Base-by-base conservation (phyloP, 805 yeast species). In the Candida krabiensis region DNA sequence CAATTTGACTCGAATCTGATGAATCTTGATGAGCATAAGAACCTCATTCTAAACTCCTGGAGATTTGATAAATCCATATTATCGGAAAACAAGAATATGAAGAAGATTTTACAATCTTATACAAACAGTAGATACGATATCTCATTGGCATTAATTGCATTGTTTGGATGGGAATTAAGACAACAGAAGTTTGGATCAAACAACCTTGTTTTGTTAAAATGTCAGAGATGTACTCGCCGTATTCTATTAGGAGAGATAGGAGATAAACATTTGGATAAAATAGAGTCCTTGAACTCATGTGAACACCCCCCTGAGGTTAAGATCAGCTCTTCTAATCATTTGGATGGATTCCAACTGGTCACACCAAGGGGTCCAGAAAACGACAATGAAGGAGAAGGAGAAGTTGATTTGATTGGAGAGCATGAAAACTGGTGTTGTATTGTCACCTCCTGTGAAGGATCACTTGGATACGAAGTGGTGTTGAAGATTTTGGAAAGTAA, bases 361-460 rank as follows among this genome's bases (percentile, higher is more conserved):
- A 17, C 27, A 17, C 24, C 18, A 23, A 14, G 38, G 2, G 49
- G 42, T 11, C 35, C 38, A 5, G 41, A 40, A 17, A 51, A 38
- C 19, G 54, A 55, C 38, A 7, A 7, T 21, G 24, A 21, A 21
- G 30, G 47, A 25, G 25, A 43, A 44, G 50, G 48, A 2, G 53
- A 45, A 2, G 49, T 65, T 13, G 55, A 67, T 37, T 35, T 66
- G 3, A 28, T 60, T 4, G 46, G 46, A 6, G 72, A 67, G 25
- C 72, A 67, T 38, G 62, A 59, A 23, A 29, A 35, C 13, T 69
- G 73, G 73, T 65, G 69, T 25, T 60, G 68, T 33, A 52, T 56
- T 40, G 40, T 47, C 39, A 28, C 48, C 16, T 14, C 47, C 40
- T 18, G 17, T 17, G 30, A 40, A 17, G 35, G 27, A 6, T 12